Percentiles rank a stretch among this genome's conserved stretches.
These are phyloP conservation scores for Pichia sp. DNA, from an alignment of 1,139 yeast species.

Conservation along the genomic window DNA sequence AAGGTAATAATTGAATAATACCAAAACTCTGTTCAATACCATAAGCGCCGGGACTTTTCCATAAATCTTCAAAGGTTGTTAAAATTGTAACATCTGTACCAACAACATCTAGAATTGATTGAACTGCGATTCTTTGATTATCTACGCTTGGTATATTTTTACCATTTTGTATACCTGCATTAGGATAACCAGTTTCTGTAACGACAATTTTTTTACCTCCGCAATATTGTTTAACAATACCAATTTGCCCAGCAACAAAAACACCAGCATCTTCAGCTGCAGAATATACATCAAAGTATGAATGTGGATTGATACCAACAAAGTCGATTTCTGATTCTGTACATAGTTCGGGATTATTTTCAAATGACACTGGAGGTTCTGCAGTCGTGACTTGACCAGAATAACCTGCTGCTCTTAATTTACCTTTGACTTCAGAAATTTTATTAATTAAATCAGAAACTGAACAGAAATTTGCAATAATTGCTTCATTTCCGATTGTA, in stretches of 20 bases:
- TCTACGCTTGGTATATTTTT: constrained; percentile 60
- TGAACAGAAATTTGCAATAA: constrained; percentile 53
- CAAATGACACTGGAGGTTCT: constrained; percentile 78
- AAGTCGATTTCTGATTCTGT: constrained; percentile 60
- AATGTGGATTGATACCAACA: constrained; percentile 81
- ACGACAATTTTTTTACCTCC: constrained; percentile 43
- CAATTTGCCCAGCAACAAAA: constrained; percentile 61
- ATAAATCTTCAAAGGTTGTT: constrained; percentile 70
- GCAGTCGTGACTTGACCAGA: constrained; percentile 74
- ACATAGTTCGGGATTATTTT: constrained; percentile 61
- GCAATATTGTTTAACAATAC: constrained; percentile 47
- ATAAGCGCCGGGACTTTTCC: constrained; percentile 85
- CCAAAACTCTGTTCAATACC: constrained; percentile 88
- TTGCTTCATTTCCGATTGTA: constrained; percentile 85
- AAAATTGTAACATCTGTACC: constrained; percentile 62
- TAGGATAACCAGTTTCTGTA: constrained; percentile 90
- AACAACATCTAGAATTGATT: constrained; percentile 49
- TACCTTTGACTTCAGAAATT: constrained; percentile 54
- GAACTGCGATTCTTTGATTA: constrained; percentile 68
- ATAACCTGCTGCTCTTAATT: constrained; percentile 63
- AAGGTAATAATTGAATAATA: constrained; percentile 33
- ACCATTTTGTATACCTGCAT: constrained; percentile 65
- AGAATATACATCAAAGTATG: constrained; percentile 65
- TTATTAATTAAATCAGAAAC: constrained; percentile 55
- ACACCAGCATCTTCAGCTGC: constrained; percentile 64